Percentiles rank a stretch among this genome's conserved stretches.
Evolutionary conservation across 2,329 filamentous ascomycete species (phyloP).

Genomic region (Scolecobasidium constrictum): DNA sequence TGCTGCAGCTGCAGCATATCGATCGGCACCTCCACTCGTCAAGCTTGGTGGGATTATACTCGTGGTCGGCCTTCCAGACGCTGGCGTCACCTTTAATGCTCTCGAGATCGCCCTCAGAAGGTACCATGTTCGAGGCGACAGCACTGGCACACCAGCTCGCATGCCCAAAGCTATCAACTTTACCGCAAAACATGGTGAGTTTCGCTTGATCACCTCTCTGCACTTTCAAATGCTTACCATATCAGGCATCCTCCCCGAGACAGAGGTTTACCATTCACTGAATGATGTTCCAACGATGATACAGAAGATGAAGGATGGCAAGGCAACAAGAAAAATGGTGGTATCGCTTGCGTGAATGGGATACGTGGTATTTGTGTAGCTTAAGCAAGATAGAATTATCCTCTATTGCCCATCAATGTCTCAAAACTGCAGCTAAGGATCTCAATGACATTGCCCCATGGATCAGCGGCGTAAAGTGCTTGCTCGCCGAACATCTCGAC

Average conservation of each 20-base stretch:
- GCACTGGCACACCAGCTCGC: conserved; percentile 21
- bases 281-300: conserved; percentile 24
- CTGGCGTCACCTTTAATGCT: conserved; percentile 20
- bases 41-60: conserved; percentile 19
- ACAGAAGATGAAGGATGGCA: conserved; percentile 18
- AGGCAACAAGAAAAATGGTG: conserved; percentile 21
- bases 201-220: too few relatives aligned
- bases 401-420: conserved; percentile 15
- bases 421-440: conserved; percentile 16
- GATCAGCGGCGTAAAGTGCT: conserved; percentile 18
- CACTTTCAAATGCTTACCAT: too few relatives aligned
- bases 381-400: background rate
- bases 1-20: conserved; percentile 21
- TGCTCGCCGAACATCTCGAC: conserved; percentile 14
- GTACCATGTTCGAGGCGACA: conserved; percentile 19
- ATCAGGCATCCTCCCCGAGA: conserved; percentile 20
- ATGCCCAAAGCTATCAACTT: conserved; percentile 23
- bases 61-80: conserved; percentile 21
- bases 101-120: conserved; percentile 20
- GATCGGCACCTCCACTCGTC: conserved; percentile 20
- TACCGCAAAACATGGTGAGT: conserved; percentile 19
- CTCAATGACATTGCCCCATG: conserved; percentile 21
- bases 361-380: background rate
- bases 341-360: conserved; percentile 21
- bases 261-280: conserved; percentile 19